Base-by-base conservation (phyloP, 495 filamentous ascomycete genomes). In the Penicillium coprophilum region DNA sequence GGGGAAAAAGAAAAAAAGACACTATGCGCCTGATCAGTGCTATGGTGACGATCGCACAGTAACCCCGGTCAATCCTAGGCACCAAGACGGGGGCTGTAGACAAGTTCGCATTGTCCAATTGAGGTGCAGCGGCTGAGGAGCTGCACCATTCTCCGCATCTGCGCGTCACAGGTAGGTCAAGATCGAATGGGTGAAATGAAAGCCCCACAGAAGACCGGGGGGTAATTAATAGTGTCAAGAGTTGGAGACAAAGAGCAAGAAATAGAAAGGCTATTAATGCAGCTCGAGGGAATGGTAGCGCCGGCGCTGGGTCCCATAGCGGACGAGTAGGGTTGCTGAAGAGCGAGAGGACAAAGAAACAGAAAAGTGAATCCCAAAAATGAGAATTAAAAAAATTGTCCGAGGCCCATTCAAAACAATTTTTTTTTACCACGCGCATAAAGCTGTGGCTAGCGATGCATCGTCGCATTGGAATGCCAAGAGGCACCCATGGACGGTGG, bases 141-240 rank as follows among this genome's bases (percentile, higher is more conserved):
- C 31, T 45, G 39, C 13, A 47, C 31, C 6, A 24, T 59, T 56
- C 65, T 66, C 65, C 65, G 58, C 60, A 66, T 60, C 56, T 62
- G 53, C 56, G 58, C 58, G 46, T 64, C 60, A 63, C 44, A 50
- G 52, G 21, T 48, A 24, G 27, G 47, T 47, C 48, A 46, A 54
- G 45, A 52, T 56, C 51, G 43, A 54, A 24, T 39, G 40, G 44
- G 47, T 53, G 36, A 60, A 57, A 53, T 34, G 39, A 52, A 46
- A 19, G 20, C 61, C 64, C 64, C 64, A 55, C 58, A 54, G 27
- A 48, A 34, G 52, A 41, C 31, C 21, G 31, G 50, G 50, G 7
- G 15, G 27, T 38, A 19, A 54, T 24, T 13, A 46, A 55, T 30
- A 12, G 19, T 52, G 36, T 11, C 8, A 36, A 47, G 27, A 40